phyloP scores from a whole-genome alignment of 305 asterid species.

The Solanum hybrid region DNA sequence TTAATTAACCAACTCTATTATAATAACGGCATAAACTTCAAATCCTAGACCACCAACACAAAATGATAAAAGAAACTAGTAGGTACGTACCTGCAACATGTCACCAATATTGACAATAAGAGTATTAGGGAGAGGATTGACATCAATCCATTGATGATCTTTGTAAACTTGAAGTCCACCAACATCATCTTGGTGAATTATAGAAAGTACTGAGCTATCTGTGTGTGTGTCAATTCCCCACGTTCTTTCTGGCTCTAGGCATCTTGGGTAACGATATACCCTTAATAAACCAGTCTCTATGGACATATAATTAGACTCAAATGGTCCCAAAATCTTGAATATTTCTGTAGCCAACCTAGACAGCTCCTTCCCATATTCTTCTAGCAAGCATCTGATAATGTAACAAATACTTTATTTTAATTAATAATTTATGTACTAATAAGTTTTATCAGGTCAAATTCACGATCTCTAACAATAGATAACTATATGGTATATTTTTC shows the following conservation, averaged over 20 bases:
- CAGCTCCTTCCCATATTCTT: constrained; percentile 62
- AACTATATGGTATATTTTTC: neutral
- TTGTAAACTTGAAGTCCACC: constrained; percentile 72
- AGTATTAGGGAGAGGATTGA: constrained; percentile 40
- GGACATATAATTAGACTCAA: constrained; percentile 32
- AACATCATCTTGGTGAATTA: constrained; percentile 69
- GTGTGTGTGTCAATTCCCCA: constrained; percentile 76
- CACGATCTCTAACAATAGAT: neutral
- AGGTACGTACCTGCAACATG: constrained; percentile 57
- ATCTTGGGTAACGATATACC: constrained; percentile 69
- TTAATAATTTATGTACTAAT: neutral
- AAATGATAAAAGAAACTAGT: neutral
- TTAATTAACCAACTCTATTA: neutral
- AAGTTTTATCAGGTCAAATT: neutral
- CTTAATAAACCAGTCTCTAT: constrained; percentile 47
- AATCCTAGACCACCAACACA: neutral
- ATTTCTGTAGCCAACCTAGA: constrained; percentile 40
- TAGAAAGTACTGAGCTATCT: constrained; percentile 69
- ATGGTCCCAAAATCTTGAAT: constrained; percentile 33
- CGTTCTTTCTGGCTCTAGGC: constrained; percentile 28
- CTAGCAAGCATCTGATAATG: constrained; percentile 35
- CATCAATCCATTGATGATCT: constrained; percentile 49
- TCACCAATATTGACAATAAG: constrained; percentile 76
- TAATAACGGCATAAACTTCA: neutral
- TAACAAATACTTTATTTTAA: neutral